Percentiles rank a stretch among this genome's conserved stretches.
These are phyloP conservation scores for Salix exigua DNA, from an alignment of 345 rosid genomes.

Conservation along the genomic window DNA sequence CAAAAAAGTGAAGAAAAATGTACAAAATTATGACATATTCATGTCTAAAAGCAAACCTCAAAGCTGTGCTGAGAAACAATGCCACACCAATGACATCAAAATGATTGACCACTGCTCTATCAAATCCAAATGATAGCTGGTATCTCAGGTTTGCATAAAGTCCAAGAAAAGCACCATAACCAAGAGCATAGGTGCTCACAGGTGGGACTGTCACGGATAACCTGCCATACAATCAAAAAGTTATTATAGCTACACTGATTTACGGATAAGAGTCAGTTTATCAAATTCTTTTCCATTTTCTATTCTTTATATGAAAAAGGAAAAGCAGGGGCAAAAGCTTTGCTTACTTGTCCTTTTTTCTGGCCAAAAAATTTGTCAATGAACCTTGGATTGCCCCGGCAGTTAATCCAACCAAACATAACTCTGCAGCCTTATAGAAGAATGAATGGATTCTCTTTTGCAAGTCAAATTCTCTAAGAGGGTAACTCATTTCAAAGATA, in stretches of 20 bases:
- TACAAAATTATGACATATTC: background rate
- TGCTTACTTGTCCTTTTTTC: constrained; percentile 67
- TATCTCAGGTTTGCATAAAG: constrained; percentile 75
- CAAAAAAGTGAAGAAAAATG: background rate
- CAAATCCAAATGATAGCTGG: constrained; percentile 79
- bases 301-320: background rate
- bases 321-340: background rate
- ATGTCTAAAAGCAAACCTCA: constrained; percentile 48
- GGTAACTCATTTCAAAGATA: constrained; percentile 84
- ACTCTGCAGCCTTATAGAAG: constrained; percentile 82
- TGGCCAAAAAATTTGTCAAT: constrained; percentile 58
- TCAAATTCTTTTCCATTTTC: background rate
- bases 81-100: constrained; percentile 96
- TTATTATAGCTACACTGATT: background rate
- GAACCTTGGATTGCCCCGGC: constrained; percentile 86
- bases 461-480: constrained; percentile 80
- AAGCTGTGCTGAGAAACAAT: constrained; percentile 73
- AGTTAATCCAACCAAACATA: constrained; percentile 68
- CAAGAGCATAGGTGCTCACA: constrained; percentile 60
- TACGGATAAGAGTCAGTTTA: background rate
- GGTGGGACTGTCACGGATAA: constrained; percentile 76
- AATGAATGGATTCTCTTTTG: constrained; percentile 87
- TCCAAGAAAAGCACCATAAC: constrained; percentile 91
- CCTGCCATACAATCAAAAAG: constrained; percentile 37
- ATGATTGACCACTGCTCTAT: constrained; percentile 60